These are phyloP conservation scores for Globisporangium paddicum DNA, from an alignment of 352 stramenopile species.

Conservation along the genomic window DNA sequence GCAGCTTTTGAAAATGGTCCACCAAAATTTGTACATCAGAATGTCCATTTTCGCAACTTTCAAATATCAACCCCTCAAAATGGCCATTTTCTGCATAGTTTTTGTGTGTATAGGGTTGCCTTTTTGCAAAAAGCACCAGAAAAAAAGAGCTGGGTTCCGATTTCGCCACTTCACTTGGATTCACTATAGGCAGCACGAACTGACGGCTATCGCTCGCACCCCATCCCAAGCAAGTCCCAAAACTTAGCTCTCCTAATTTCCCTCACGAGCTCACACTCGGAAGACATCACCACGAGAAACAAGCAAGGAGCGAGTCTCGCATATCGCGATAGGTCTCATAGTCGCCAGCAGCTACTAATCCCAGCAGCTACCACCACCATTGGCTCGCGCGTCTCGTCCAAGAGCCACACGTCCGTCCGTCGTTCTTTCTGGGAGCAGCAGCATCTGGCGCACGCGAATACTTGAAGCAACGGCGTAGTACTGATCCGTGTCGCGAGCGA, in stretches of 20 bases:
- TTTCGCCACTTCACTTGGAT: not conserved
- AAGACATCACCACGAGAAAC: no score
- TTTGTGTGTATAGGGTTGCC: conserved; percentile 4
- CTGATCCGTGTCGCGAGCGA: not conserved
- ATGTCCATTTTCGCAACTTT: no score
- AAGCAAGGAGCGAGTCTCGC: not conserved
- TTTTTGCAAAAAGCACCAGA: not conserved
- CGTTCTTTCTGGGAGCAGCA: not conserved
- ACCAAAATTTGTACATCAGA: no score
- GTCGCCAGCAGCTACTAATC: not conserved
- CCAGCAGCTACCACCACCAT: no score
- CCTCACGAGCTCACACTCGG: no score
- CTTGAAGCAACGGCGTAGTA: not conserved
- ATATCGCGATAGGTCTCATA: not conserved
- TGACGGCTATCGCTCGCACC: not conserved
- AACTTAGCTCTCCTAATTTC: not conserved
- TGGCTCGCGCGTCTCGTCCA: no score
- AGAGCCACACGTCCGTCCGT: no score
- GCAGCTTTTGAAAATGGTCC: no score
- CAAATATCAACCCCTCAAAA: not conserved
- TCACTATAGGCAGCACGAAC: not conserved
- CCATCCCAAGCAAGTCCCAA: not conserved
- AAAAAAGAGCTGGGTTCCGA: not conserved
- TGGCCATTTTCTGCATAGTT: no score
- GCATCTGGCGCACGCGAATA: not conserved